Evolutionary conservation across 768 basidiomycete genomes (phyloP).

Genomic region (Flagelloscypha sp.): DNA sequence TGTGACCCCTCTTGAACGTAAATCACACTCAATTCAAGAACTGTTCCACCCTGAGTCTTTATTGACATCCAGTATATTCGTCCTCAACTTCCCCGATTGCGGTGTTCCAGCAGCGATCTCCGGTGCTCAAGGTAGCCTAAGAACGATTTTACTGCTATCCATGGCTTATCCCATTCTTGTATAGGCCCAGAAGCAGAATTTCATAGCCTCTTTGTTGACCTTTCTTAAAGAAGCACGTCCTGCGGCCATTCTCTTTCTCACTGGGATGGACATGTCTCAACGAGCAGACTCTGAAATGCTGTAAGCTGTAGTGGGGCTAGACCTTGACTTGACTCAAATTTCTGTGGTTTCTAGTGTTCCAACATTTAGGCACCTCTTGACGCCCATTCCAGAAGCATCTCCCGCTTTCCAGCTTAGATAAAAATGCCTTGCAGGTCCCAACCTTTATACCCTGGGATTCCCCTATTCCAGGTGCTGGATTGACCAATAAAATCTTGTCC

Average conservation of each 20-base stretch:
- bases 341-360: too few relatives aligned
- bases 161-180: conserved; percentile 1
- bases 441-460: conserved; percentile 36
- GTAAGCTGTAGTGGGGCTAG: conserved; percentile 31
- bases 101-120: conserved; percentile 73
- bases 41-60: too few relatives aligned
- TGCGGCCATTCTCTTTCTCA: conserved; percentile 51
- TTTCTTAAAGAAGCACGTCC: conserved; percentile 48
- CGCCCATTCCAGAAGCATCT: conserved; percentile 47
- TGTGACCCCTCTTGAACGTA: conserved; percentile 71
- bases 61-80: too few relatives aligned
- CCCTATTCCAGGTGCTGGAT: conserved; percentile 77
- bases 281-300: conserved; percentile 72
- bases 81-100: too few relatives aligned
- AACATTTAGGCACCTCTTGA: too few relatives aligned
- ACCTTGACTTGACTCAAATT: not conserved
- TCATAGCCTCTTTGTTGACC: conserved; percentile 44
- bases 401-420: conserved; percentile 30
- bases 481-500: conserved; percentile 57
- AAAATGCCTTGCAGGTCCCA: conserved; percentile 15
- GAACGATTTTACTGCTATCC: conserved; percentile 8
- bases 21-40: conserved; percentile 18
- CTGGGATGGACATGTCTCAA: conserved; percentile 68
- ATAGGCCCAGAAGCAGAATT: conserved; percentile 63
- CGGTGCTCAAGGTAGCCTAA: conserved; percentile 68